Conservation (phyloP, 2,329 filamentous ascomycete species). For the Calcarisporium arbuscula region DNA sequence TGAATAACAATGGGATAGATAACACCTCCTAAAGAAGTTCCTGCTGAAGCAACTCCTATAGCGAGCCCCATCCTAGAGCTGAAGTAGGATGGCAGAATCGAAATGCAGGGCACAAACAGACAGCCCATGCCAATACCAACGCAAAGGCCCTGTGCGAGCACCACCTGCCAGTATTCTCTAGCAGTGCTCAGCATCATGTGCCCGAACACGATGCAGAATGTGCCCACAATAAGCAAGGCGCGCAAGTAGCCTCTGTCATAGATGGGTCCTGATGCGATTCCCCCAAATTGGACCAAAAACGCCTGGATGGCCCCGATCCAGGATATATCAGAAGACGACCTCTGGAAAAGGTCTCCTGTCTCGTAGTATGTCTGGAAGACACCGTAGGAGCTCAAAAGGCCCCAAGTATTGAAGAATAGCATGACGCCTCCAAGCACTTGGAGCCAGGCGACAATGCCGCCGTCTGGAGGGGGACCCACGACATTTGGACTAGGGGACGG, state of each 20-base stretch:
- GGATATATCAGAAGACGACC: constrained; percentile 25
- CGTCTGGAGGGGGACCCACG: constrained; percentile 1
- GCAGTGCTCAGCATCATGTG: constrained; percentile 35
- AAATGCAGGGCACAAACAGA: constrained; percentile 29
- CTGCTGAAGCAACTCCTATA: constrained; percentile 25
- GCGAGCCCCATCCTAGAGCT: constrained; percentile 19
- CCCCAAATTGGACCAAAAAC: constrained; percentile 33
- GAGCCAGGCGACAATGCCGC: constrained; percentile 6
- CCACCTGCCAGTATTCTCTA: constrained; percentile 36
- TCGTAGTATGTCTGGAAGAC: constrained; percentile 51
- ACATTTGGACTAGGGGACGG: too few relatives aligned
- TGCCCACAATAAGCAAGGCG: constrained; percentile 32
- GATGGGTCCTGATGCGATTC: constrained; percentile 32
- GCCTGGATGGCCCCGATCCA: constrained; percentile 41
- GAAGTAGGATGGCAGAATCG: constrained; percentile 29
- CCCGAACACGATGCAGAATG: constrained; percentile 37
- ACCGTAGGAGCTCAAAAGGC: constrained; percentile 37
- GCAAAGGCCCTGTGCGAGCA: constrained; percentile 38
- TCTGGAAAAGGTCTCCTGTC: constrained; percentile 21
- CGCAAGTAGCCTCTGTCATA: constrained; percentile 41
- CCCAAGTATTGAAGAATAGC: constrained; percentile 48
- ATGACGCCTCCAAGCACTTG: constrained; percentile 7
- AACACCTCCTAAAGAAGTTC: constrained; percentile 25
- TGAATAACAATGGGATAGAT: constrained; percentile 24
- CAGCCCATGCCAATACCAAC: constrained; percentile 38